Evolutionary conservation across 2,329 filamentous ascomycete species (phyloP).

Genomic region (Fusarium duplospermum): DNA sequence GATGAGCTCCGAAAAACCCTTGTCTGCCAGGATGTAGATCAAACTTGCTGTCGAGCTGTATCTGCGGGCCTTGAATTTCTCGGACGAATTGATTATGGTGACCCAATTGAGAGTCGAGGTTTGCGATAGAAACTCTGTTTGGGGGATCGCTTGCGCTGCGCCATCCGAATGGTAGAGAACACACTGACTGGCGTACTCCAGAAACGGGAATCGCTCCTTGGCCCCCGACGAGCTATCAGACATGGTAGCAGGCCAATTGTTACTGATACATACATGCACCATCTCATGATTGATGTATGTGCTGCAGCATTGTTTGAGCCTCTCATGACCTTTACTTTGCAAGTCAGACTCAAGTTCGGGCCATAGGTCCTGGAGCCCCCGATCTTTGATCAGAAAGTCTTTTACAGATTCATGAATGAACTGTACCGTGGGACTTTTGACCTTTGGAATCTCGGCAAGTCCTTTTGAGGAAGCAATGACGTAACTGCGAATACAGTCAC

Average conservation of each 20-base stretch:
- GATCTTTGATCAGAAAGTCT: slow-evolving; percentile 57
- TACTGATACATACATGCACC: neutral
- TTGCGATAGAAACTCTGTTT: neutral
- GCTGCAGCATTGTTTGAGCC: slow-evolving; percentile 12
- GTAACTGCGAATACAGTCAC: slow-evolving; percentile 35
- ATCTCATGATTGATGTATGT: slow-evolving; percentile 10
- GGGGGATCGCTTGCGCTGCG: neutral
- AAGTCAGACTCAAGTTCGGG: slow-evolving; percentile 6
- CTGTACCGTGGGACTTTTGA: slow-evolving; percentile 53
- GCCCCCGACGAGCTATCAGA: neutral
- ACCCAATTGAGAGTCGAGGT: neutral
- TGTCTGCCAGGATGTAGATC: slow-evolving; percentile 27
- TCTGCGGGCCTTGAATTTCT: neutral
- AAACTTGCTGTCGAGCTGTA: neutral
- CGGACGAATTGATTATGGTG: neutral
- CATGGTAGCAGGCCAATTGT: neutral
- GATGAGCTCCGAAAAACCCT: neutral
- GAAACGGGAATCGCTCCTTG: slow-evolving; percentile 10
- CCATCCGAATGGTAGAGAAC: slow-evolving; percentile 22
- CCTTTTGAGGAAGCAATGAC: slow-evolving; percentile 62
- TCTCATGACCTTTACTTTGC: neutral
- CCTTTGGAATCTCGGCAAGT: slow-evolving; percentile 56
- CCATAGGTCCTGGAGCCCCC: slow-evolving; percentile 41
- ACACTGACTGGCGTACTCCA: slow-evolving; percentile 18
- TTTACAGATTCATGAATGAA: slow-evolving; percentile 66